Percentiles rank a stretch among this genome's conserved stretches.
Conservation (phyloP, 2,329 filamentous ascomycete species). For the Didymella sp. region DNA sequence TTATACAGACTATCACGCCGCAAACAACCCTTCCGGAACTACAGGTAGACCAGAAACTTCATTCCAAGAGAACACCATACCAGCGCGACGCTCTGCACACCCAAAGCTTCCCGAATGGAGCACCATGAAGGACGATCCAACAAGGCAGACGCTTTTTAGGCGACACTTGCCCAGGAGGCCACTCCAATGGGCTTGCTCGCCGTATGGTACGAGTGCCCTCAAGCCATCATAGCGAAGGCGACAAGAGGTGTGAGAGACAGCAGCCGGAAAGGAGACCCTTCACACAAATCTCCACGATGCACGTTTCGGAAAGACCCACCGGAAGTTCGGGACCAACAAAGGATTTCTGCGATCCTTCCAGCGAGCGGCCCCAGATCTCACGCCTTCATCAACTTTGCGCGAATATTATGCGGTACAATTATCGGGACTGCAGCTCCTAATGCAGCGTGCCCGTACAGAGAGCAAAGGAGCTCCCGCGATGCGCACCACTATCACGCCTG, state of each 20-base stretch:
- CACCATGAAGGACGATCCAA: not conserved
- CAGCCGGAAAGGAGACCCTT: not conserved
- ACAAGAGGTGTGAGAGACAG: not conserved
- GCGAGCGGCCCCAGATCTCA: not conserved
- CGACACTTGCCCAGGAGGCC: too few relatives aligned
- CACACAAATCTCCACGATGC: not conserved
- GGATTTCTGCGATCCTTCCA: not conserved
- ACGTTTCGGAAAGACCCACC: not conserved
- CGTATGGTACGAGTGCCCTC: not conserved
- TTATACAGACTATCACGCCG: not conserved
- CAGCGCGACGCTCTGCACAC: not conserved
- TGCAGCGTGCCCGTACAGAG: not conserved
- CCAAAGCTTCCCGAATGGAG: not conserved
- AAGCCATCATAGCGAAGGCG: not conserved
- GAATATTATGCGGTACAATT: not conserved
- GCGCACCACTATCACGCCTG: constrained; percentile 1
- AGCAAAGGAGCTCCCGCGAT: not conserved
- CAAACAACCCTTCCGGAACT: not conserved
- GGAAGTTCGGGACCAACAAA: not conserved
- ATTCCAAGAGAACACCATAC: not conserved
- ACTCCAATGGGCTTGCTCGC: not conserved
- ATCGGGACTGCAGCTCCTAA: not conserved
- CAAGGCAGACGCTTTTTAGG: not conserved
- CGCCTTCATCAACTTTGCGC: not conserved
- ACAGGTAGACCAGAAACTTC: not conserved